Conservation (phyloP, 176 grass and related monocot species). For the Ananas comosus region DNA sequence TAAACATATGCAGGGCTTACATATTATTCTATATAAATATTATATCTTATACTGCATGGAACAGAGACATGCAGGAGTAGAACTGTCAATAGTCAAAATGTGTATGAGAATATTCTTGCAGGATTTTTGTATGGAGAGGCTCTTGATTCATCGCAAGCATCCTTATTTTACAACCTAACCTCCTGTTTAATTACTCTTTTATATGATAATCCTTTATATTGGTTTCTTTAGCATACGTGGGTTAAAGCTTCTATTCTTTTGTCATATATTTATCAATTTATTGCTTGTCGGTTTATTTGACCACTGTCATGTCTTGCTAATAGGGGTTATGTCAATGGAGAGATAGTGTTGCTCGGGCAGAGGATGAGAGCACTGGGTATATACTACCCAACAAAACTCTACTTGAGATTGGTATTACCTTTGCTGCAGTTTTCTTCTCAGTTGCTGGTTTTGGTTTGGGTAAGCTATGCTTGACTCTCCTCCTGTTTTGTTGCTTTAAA, state of each 20-base stretch:
- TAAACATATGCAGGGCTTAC: too few species aligned
- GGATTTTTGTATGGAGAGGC: too few species aligned
- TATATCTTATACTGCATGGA: too few species aligned
- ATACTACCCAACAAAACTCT: constrained; percentile 82
- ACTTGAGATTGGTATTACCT: constrained; percentile 70
- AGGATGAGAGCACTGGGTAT: constrained; percentile 98
- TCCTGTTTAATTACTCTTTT: too few species aligned
- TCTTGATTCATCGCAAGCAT: too few species aligned
- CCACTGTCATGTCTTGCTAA: constrained; percentile 1
- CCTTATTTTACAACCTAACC: too few species aligned
- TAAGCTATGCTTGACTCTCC: background rate
- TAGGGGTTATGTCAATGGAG: constrained; percentile 83
- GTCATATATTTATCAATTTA: constrained; percentile 11
- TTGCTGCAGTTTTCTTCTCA: background rate
- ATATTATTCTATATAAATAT: too few species aligned
- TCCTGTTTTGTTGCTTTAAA: constrained; percentile 30
- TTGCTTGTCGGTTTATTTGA: background rate
- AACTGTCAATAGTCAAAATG: too few species aligned
- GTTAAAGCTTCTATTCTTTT: background rate
- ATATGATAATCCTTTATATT: too few species aligned
- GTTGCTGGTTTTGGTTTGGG: constrained; percentile 22
- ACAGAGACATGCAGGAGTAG: too few species aligned
- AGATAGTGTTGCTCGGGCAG: constrained; percentile 58
- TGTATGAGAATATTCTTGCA: too few species aligned
- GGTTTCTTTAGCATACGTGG: too few species aligned